Conservation (phyloP, 495 filamentous ascomycete genomes). For the Penicillium lagena region DNA sequence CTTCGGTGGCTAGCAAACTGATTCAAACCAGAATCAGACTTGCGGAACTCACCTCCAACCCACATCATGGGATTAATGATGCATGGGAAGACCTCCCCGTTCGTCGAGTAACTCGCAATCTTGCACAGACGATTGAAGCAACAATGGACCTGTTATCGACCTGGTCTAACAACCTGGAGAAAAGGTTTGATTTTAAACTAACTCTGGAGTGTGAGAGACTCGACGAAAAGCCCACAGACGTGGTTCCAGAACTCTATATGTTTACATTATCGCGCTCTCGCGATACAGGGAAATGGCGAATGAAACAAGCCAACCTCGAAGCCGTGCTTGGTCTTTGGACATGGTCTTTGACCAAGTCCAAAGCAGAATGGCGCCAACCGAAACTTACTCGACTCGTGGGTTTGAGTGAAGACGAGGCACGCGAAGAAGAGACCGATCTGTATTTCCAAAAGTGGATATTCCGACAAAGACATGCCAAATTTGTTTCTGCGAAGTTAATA, state of each 20-base stretch:
- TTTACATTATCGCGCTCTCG: conserved; percentile 15
- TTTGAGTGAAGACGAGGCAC: conserved; percentile 14
- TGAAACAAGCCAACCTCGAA: conserved; percentile 22
- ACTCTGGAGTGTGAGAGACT: conserved; percentile 10
- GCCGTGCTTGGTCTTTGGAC: conserved; percentile 30
- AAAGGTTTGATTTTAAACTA: conserved; percentile 16
- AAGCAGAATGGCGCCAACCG: conserved; percentile 7
- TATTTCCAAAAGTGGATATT: conserved; percentile 38
- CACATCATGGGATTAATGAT: conserved; percentile 3
- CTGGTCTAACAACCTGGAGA: conserved; percentile 15
- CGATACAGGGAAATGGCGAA: conserved; percentile 21
- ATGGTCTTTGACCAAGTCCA: conserved; percentile 24
- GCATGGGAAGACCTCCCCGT: conserved; percentile 30
- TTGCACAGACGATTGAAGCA: conserved; percentile 21
- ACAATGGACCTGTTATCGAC: conserved; percentile 28
- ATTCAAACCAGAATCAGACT: conserved; percentile 23
- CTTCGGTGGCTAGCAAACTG: conserved; percentile 1
- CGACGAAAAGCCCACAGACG: background rate
- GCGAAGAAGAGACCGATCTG: conserved; percentile 15
- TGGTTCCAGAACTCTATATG: conserved; percentile 7
- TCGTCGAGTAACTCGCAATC: conserved; percentile 15
- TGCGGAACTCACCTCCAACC: conserved; percentile 17
- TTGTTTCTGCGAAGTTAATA: conserved; percentile 16
- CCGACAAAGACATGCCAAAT: conserved; percentile 19
- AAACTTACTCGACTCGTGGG: conserved; percentile 23